Conservation (phyloP, 2,329 filamentous ascomycete species). For the Arthrobotrys musiformis region DNA sequence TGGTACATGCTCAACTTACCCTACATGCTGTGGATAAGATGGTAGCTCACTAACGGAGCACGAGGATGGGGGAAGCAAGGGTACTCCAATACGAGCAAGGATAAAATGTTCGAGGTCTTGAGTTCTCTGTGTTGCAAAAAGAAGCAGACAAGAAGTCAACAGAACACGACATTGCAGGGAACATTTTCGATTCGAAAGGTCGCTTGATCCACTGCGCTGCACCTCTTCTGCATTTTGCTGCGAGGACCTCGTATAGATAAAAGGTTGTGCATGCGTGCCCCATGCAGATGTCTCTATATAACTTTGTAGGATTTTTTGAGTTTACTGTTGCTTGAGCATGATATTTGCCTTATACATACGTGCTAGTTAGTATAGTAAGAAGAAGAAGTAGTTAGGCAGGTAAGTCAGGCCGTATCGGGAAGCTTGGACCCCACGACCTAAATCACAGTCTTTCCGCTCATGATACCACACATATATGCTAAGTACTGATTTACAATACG, state of each 20-base stretch:
- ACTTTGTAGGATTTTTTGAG: background rate
- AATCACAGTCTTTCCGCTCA: slow-evolving; percentile 39
- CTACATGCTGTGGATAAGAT: background rate
- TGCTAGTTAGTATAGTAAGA: no score
- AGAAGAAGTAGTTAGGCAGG: no score
- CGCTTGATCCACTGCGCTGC: slow-evolving; percentile 48
- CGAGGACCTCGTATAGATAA: slow-evolving; percentile 38
- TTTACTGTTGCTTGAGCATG: slow-evolving; percentile 9
- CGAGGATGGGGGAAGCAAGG: slow-evolving; percentile 45
- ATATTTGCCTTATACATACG: no score
- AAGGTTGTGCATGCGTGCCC: slow-evolving; percentile 34
- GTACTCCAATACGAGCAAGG: background rate
- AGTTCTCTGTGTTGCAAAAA: slow-evolving; percentile 12
- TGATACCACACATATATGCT: no score
- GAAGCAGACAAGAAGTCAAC: no score
- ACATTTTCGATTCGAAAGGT: slow-evolving; percentile 23
- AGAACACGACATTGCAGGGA: slow-evolving; percentile 1
- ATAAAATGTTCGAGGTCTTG: background rate
- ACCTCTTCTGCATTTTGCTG: slow-evolving; percentile 22
- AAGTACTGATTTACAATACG: no score
- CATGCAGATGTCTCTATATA: slow-evolving; percentile 6
- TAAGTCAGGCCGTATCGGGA: slow-evolving; percentile 3
- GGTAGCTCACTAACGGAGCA: slow-evolving; percentile 37
- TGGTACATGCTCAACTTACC: background rate
- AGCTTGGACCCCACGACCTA: slow-evolving; percentile 9